Evolutionary conservation across 306 rosid genomes (phyloP).

Genomic region (Fagus sylvatica): DNA sequence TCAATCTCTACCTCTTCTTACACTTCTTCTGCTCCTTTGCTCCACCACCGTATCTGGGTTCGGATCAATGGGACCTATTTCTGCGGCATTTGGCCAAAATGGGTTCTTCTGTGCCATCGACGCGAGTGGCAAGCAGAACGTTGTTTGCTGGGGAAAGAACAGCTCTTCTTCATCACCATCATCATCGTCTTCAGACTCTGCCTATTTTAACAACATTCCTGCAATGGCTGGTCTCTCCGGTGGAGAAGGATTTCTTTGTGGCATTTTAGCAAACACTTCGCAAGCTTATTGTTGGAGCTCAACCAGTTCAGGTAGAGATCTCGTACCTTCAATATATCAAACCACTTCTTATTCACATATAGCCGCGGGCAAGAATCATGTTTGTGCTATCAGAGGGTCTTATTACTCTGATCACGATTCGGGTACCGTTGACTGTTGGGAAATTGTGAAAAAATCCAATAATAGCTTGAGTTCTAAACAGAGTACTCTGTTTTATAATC

Average conservation of each 20-base stretch:
- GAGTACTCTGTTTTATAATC: conserved; percentile 45
- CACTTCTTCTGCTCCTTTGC: conserved; percentile 28
- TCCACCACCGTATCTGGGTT: conserved; percentile 45
- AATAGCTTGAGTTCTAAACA: conserved; percentile 40
- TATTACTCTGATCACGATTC: conserved; percentile 62
- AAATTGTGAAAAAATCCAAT: conserved; percentile 37
- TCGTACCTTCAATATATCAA: conserved; percentile 52
- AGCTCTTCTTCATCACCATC: conserved; percentile 34
- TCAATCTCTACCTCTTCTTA: conserved; percentile 12
- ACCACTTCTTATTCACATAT: conserved; percentile 60
- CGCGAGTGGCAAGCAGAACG: conserved; percentile 81
- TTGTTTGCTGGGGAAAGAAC: conserved; percentile 82
- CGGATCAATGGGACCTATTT: conserved; percentile 84
- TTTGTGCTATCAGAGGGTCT: conserved; percentile 78
- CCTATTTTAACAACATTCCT: conserved; percentile 39
- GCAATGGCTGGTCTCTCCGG: conserved; percentile 90
- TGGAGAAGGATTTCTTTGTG: conserved; percentile 82
- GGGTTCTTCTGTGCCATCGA: conserved; percentile 85
- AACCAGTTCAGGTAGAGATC: conserved; percentile 46
- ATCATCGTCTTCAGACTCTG: conserved; percentile 32
- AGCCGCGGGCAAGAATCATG: conserved; percentile 76
- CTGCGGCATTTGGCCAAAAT: conserved; percentile 67
- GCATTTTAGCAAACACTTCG: conserved; percentile 72
- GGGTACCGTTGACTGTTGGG: conserved; percentile 86
- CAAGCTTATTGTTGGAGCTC: conserved; percentile 75